Evolutionary conservation across 2,329 filamentous ascomycete genomes (phyloP), one percentile per base, ranked within the genome.

Genomic region (Parasarocladium wereldwijsianum): DNA sequence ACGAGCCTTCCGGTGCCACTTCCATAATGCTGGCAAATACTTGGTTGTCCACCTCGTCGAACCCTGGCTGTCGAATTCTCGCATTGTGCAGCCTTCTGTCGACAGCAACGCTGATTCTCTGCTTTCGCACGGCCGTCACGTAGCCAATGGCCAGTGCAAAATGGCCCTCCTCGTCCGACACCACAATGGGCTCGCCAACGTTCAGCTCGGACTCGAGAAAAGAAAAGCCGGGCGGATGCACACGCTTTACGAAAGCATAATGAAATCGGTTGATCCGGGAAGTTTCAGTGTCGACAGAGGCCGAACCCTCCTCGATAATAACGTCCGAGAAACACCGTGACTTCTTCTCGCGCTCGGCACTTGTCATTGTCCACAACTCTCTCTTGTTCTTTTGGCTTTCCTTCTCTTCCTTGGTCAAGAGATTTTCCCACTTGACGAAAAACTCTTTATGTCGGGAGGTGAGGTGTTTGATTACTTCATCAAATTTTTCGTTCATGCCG

Each of bases 301-400:
- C 71, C 6, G 81, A 84, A 4, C 75, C 79, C 26, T 82, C 74
- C 40, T 87, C 76, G 38, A 98, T 78, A 20, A 90, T 64, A 12
- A 98, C 76, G 41, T 87, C 77, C 8, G 82, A 73, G 50, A 96
- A 96, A 50, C 90, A 96, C 32, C 87, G 72, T 2, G 86, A 86
- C 8, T 87, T 64, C 44, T 79, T 81, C 51, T 98, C 85, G 26
- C 90, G 76, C 49, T 96, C 84, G 1, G 61, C 64, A 48, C 90
- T 94, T 14, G 86, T 58, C 81, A 98, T 92, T 1, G 86, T 94
- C 90, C 90, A 98, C 3, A 98, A 60, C 49, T 98, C 90, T 39
- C 85, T 68, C 37, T 85, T 75, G 38, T 85, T 78, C 44, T 81
- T 92, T 47, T 90, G 78, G 46, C 80, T 74, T 43, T 93, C 85